Evolutionary conservation across 176 grass and related monocot species (phyloP), one percentile per base, ranked within the genome.

Genomic region (Eleusine coracana): DNA sequence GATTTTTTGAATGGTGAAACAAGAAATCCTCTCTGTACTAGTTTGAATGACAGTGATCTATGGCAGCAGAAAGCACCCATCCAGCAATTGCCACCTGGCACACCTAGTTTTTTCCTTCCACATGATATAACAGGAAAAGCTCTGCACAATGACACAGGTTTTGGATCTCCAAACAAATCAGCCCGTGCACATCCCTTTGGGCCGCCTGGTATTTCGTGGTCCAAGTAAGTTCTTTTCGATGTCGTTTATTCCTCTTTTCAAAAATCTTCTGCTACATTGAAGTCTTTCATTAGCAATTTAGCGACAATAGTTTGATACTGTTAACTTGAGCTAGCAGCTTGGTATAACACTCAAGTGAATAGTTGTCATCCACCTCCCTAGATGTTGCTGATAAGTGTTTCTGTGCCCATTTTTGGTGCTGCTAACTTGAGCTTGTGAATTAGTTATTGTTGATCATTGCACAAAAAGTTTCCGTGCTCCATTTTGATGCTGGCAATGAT

Each of bases 61-160:
- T 93, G 83, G 85, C n/a, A 68, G 55, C 86, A 89, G 75, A 89
- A 78, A 74, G 31, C 80, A 69, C 81, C 88, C 40, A 89, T 94
- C 44, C 88, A 91, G 44, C 87, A 90, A 55, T 81, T 88, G 31
- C 89, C 85, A 54, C 66, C 70, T 80, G 88, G 87, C 88, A 86
- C 79, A 78, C 83, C 86, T 45, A 95, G 70, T 69, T 59, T 89
- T 66, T 95, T 95, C 39, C 83, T 93, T 87, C 75, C 93, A 44
- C 80, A 78, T 78, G 78, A 80, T 73, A 27, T 95, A 5, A 73
- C 89, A 74, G 87, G 89, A 72, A 98, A 89, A 69, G 61, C 85
- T 87, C 50, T 72, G 56, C 69, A 68, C 46, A 85, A 70, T 4
- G 70, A 89, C 56, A 64, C 79, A 65, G 69, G 49, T 46, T 87